Percentiles rank a stretch among this genome's conserved stretches.
These are phyloP conservation scores for Exophiala dermatitidis DNA, from an alignment of 2,329 filamentous ascomycete species.

Conservation along the genomic window DNA sequence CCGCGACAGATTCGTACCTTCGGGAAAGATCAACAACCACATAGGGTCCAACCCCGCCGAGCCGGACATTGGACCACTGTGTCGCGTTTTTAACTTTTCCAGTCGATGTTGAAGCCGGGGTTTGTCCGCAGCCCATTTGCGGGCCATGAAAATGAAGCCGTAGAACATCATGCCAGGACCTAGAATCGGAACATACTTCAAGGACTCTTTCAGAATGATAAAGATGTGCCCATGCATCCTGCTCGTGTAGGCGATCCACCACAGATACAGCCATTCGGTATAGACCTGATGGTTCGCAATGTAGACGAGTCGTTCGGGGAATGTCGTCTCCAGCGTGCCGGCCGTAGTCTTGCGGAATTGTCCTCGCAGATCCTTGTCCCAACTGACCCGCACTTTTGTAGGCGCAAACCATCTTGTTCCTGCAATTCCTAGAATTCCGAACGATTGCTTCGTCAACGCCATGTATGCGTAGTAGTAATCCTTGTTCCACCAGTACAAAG, in stretches of 20 bases:
- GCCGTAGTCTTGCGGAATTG: conserved; percentile 52
- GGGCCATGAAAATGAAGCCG: conserved; percentile 58
- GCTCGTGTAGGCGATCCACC: conserved; percentile 61
- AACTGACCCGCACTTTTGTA: conserved; percentile 55
- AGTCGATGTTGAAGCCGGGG: conserved; percentile 52
- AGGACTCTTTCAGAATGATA: conserved; percentile 59
- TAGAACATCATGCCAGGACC: conserved; percentile 59
- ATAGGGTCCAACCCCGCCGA: conserved; percentile 50
- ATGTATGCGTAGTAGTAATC: conserved; percentile 59
- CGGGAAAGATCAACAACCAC: conserved; percentile 61
- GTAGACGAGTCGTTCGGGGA: conserved; percentile 54
- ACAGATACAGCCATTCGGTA: conserved; percentile 63
- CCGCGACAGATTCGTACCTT: conserved; percentile 55
- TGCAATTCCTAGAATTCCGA: conserved; percentile 55
- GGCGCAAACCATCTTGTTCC: conserved; percentile 58
- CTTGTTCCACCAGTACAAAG: conserved; percentile 54
- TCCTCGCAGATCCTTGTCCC: conserved; percentile 53
- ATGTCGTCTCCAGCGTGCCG: conserved; percentile 52
- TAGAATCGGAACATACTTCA: conserved; percentile 56
- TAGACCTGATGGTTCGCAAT: conserved; percentile 62
- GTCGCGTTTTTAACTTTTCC: conserved; percentile 46
- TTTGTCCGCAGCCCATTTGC: conserved; percentile 57
- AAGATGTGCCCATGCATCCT: conserved; percentile 59
- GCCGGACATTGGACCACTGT: conserved; percentile 44
- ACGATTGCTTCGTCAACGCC: conserved; percentile 59